These are phyloP conservation scores for Yarrowia divulgata DNA, from an alignment of 805 yeast genomes.

Conservation along the genomic window DNA sequence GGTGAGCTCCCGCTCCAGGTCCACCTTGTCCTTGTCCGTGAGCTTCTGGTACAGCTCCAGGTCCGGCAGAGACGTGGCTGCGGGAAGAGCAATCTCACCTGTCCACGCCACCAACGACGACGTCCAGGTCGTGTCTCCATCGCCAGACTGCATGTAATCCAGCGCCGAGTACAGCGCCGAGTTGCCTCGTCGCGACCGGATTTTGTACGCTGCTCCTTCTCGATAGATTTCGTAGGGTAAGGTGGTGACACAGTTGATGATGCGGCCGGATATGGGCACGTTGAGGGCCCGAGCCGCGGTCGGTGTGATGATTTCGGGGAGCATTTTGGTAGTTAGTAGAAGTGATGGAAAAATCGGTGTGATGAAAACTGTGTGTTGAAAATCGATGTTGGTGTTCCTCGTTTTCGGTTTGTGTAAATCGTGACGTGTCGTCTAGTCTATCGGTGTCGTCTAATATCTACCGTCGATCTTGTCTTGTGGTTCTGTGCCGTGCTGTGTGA, in stretches of 20 bases:
- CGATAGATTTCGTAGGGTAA: slow-evolving; percentile 68
- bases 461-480: too few relatives aligned
- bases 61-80: slow-evolving; percentile 44
- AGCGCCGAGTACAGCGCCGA: slow-evolving; percentile 83
- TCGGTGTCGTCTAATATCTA: not conserved
- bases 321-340: slow-evolving; percentile 2
- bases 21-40: slow-evolving; percentile 62
- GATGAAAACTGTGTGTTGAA: too few relatives aligned
- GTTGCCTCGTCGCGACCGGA: slow-evolving; percentile 68
- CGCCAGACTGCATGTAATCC: slow-evolving; percentile 55
- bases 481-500: not conserved
- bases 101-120: slow-evolving; percentile 94
- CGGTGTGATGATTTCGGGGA: slow-evolving; percentile 26
- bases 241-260: slow-evolving; percentile 70
- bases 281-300: slow-evolving; percentile 6
- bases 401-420: not conserved
- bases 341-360: too few relatives aligned
- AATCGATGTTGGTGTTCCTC: too few relatives aligned
- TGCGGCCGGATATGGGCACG: slow-evolving; percentile 60
- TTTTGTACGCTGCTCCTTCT: slow-evolving; percentile 56
- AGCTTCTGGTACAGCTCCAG: slow-evolving; percentile 50
- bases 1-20: slow-evolving; percentile 56
- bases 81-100: slow-evolving; percentile 68
- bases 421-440: not conserved
- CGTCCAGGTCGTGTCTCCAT: slow-evolving; percentile 69